These are phyloP conservation scores for Amanita pallidorosea DNA, from an alignment of 768 basidiomycete genomes.

Conservation along the genomic window DNA sequence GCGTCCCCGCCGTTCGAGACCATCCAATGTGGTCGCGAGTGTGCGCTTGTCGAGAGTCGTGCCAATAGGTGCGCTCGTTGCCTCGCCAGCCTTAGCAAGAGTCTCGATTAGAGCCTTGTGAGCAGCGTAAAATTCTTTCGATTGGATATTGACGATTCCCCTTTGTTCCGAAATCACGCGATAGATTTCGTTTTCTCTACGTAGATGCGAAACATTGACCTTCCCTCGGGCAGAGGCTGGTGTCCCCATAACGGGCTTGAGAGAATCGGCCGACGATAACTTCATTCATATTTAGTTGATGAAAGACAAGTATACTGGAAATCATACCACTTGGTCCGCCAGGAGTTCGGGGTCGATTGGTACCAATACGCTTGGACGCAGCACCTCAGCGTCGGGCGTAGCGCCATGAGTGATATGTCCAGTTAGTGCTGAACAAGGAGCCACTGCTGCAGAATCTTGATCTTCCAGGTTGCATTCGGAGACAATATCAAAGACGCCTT, in stretches of 20 bases:
- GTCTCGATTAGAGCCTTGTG: constrained; percentile 53
- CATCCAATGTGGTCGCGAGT: constrained; percentile 44
- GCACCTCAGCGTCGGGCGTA: neutral
- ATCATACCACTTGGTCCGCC: constrained; percentile 4
- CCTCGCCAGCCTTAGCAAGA: constrained; percentile 48
- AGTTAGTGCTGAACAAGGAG: neutral
- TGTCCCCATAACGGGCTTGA: neutral
- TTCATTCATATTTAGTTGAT: neutral
- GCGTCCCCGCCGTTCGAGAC: constrained; percentile 52
- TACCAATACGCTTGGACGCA: neutral
- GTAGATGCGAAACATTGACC: constrained; percentile 66
- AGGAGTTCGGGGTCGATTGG: constrained; percentile 12
- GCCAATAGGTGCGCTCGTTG: constrained; percentile 59
- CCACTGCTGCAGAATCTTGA: neutral
- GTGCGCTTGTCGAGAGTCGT: constrained; percentile 70
- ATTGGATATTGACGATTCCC: constrained; percentile 56
- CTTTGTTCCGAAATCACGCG: constrained; percentile 54
- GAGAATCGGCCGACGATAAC: neutral
- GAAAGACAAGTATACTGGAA: neutral
- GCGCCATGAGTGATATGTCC: neutral
- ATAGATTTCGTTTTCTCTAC: constrained; percentile 72
- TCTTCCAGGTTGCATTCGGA: neutral
- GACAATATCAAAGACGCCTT: neutral
- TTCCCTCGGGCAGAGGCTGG: constrained; percentile 16
- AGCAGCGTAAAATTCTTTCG: constrained; percentile 60